Evolutionary conservation across 257 asterid species (phyloP).

Genomic region (Solanum corneliomulleri): DNA sequence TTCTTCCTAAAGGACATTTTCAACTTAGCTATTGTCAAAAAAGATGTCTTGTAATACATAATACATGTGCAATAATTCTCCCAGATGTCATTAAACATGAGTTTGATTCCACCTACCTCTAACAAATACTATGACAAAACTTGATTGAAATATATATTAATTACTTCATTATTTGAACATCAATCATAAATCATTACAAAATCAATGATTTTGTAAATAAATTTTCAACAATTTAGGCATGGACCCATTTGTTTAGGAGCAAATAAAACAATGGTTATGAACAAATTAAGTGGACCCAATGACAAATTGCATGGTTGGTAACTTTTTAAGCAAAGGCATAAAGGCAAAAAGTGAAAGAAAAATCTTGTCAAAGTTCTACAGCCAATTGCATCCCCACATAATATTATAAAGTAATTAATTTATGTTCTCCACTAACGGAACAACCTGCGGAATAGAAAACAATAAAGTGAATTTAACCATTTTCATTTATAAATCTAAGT

Average conservation of each 20-base stretch:
- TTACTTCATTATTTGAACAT: neutral
- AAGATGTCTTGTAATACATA: neutral
- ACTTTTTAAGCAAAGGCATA: neutral
- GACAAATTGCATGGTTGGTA: neutral
- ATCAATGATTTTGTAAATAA: neutral
- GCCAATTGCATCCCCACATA: neutral
- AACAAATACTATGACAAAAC: neutral
- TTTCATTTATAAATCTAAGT: neutral
- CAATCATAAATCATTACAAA: neutral
- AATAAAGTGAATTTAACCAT: neutral
- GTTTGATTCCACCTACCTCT: neutral
- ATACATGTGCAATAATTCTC: neutral
- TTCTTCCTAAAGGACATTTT: neutral
- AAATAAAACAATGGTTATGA: neutral
- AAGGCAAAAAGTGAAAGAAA: neutral
- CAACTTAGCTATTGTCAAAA: neutral
- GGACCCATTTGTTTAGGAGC: neutral
- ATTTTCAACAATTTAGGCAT: neutral
- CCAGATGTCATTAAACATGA: neutral
- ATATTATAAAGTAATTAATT: neutral
- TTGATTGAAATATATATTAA: neutral
- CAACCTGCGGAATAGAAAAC: neutral
- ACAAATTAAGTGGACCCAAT: neutral
- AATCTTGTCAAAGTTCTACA: neutral
- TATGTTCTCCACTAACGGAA: neutral